phyloP scores from a whole-genome alignment of 139 green algal genomes.

The Tetraselmis striata region DNA sequence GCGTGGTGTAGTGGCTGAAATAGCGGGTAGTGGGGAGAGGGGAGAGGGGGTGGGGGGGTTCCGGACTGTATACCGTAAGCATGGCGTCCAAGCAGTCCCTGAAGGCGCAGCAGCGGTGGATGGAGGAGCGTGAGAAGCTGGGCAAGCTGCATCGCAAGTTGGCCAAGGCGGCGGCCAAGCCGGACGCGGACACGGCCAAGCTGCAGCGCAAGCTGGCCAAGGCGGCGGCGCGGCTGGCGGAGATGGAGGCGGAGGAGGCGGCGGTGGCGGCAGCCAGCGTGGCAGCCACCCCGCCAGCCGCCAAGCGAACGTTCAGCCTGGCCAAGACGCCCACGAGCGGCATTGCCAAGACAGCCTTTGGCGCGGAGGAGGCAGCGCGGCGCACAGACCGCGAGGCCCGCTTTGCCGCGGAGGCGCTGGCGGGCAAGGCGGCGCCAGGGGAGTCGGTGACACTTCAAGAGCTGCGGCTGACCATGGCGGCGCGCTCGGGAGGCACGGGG shows the following conservation, averaged over 20 bases:
- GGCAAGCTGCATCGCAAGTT: neutral
- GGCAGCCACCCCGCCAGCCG: neutral
- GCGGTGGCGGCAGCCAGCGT: neutral
- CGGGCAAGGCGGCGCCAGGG: neutral
- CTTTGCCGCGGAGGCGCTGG: slow-evolving; percentile 18
- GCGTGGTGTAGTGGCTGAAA: too few species aligned
- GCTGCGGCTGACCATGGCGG: neutral
- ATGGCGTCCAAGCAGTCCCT: neutral
- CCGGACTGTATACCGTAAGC: too few species aligned
- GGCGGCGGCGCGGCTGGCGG: neutral
- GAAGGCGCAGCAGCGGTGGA: neutral
- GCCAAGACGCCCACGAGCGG: neutral
- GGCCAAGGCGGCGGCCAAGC: neutral
- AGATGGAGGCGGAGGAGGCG: neutral
- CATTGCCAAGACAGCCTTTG: neutral
- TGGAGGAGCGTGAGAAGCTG: neutral
- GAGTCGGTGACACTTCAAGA: neutral
- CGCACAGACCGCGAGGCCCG: slow-evolving; percentile 23
- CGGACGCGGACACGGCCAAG: neutral
- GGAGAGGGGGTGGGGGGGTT: too few species aligned
- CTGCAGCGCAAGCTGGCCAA: slow-evolving; percentile 17
- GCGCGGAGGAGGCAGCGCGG: slow-evolving; percentile 15
- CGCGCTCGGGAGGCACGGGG: neutral
- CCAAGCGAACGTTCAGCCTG: neutral
- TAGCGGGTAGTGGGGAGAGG: too few species aligned